Percentiles rank a stretch among this genome's conserved stretches.
phyloP scores from a whole-genome alignment of 2,329 filamentous ascomycete genomes.

The Dothideomycetidae sp. region DNA sequence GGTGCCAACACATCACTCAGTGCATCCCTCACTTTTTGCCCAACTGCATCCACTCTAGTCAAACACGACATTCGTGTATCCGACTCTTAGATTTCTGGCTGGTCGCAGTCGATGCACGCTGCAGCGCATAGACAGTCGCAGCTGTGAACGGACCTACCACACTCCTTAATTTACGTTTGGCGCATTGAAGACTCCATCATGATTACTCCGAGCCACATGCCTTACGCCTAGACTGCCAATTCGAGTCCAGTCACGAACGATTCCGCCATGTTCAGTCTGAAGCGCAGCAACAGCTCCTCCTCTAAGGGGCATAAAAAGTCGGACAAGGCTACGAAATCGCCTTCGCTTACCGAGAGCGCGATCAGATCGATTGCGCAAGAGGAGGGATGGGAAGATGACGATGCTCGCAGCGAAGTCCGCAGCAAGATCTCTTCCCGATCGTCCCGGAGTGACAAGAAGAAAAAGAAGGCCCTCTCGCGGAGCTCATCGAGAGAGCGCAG shows the following conservation, averaged over 20 bases:
- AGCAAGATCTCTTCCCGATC: slow-evolving; percentile 16
- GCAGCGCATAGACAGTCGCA: no score
- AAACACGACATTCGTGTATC: no score
- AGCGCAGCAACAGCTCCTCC: slow-evolving; percentile 18
- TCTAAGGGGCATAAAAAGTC: slow-evolving; percentile 16
- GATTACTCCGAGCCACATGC: neutral
- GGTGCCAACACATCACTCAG: neutral
- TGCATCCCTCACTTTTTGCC: neutral
- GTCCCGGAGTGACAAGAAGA: slow-evolving; percentile 12
- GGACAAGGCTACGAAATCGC: slow-evolving; percentile 8
- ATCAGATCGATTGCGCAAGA: slow-evolving; percentile 21
- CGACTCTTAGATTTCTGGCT: no score
- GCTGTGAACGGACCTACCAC: slow-evolving; percentile 1
- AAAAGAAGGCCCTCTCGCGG: slow-evolving; percentile 18
- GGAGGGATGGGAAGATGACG: slow-evolving; percentile 18
- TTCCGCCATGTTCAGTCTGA: slow-evolving; percentile 11
- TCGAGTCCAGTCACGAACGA: neutral
- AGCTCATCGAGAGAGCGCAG: slow-evolving; percentile 18
- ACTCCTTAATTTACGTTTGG: slow-evolving; percentile 6
- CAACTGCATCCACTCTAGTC: neutral
- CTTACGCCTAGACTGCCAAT: neutral
- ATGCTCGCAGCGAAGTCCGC: slow-evolving; percentile 17
- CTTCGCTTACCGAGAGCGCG: slow-evolving; percentile 23
- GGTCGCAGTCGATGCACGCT: no score
- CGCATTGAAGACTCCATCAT: neutral